These are phyloP conservation scores for Emericellopsis cladophorae DNA, from an alignment of 2,329 filamentous ascomycete species.

Conservation along the genomic window DNA sequence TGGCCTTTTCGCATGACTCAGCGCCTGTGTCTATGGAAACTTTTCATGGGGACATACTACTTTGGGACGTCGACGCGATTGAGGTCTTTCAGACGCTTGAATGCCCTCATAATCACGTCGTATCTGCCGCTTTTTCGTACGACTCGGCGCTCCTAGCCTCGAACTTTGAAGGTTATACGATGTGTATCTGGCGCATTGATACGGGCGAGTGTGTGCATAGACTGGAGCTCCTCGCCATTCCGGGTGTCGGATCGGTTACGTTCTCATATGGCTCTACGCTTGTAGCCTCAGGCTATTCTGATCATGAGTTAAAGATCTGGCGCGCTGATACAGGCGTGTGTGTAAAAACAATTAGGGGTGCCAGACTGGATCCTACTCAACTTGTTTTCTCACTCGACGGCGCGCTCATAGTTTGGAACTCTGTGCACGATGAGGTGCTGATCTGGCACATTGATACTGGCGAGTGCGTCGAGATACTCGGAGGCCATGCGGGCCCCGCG, in stretches of 20 bases:
- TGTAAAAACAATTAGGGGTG: not conserved
- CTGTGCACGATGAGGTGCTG: not conserved
- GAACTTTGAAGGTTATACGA: not conserved
- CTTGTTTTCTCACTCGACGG: not conserved
- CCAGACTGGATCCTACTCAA: too few relatives aligned
- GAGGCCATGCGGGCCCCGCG: not conserved
- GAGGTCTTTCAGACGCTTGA: constrained; percentile 6
- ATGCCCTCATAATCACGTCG: not conserved
- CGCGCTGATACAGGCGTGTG: not conserved
- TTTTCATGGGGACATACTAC: not conserved
- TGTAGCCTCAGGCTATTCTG: not conserved
- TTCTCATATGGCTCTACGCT: not conserved
- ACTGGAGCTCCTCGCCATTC: not conserved
- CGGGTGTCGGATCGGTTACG: too few relatives aligned
- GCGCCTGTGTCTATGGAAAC: not conserved
- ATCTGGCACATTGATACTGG: not conserved
- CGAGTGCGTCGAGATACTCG: not conserved
- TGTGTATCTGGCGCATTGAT: not conserved
- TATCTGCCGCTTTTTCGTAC: not conserved
- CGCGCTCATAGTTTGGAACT: not conserved
- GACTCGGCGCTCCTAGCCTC: not conserved
- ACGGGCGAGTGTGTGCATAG: not conserved
- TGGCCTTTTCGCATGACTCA: constrained; percentile 1
- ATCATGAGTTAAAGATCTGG: not conserved
- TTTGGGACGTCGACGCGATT: constrained; percentile 1